Conservation (phyloP, 2,329 filamentous ascomycete genomes). For the Nannizziopsis arthrosporioides region DNA sequence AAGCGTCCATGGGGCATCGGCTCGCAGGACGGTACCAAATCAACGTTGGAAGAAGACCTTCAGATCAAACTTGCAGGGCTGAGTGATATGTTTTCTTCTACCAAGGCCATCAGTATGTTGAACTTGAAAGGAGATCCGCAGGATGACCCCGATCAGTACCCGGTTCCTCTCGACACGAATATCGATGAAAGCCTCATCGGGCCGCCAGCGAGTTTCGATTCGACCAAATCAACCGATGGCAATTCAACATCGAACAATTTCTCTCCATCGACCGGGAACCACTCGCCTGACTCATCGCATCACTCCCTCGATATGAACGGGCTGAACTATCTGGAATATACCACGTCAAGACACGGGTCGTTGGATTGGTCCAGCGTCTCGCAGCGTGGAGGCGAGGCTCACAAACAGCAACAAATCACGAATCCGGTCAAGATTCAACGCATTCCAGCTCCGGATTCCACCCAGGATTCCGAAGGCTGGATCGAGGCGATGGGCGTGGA, state of each 20-base stretch:
- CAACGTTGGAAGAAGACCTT: constrained; percentile 34
- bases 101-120: constrained; percentile 31
- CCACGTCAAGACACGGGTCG: constrained; percentile 18
- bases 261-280: constrained; percentile 32
- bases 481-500: constrained; percentile 92
- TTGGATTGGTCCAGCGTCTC: constrained; percentile 20
- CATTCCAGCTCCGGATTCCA: constrained; percentile 16
- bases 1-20: constrained; percentile 94
- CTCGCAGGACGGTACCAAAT: constrained; percentile 34
- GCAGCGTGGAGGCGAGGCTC: constrained; percentile 15
- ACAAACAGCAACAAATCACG: constrained; percentile 15
- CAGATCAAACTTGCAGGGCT: constrained; percentile 34
- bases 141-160: constrained; percentile 37
- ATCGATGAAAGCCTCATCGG: constrained; percentile 23
- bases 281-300: constrained; percentile 30
- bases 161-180: constrained; percentile 26
- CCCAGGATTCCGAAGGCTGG: constrained; percentile 50
- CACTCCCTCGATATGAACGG: constrained; percentile 16
- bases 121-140: constrained; percentile 34
- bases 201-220: constrained; percentile 23
- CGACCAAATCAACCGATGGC: constrained; percentile 23
- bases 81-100: constrained; percentile 39
- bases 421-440: constrained; percentile 26
- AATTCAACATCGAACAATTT: constrained; percentile 25
- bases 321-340: constrained; percentile 16